Evolutionary conservation across 805 yeast species (phyloP).

Genomic region (Zygosaccharomyces pseudorouxii): DNA sequence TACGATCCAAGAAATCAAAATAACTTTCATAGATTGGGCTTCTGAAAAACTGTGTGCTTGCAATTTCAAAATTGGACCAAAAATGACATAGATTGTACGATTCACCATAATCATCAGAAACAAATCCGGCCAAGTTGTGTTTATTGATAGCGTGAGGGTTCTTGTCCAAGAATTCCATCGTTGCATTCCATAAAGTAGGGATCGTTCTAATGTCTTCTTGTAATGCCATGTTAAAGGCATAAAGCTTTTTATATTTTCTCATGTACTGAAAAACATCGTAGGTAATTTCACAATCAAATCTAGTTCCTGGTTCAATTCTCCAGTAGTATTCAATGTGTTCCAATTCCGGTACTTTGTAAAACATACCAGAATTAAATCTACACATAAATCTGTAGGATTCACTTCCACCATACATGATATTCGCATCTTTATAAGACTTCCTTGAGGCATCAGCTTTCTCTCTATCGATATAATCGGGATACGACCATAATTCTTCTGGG

Average conservation of each 20-base stretch:
- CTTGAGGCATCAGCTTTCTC: slow-evolving; percentile 53
- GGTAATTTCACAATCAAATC: slow-evolving; percentile 83
- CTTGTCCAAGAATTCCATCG: slow-evolving; percentile 55
- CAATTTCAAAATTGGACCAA: slow-evolving; percentile 93
- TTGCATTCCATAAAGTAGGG: slow-evolving; percentile 72
- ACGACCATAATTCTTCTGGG: slow-evolving; percentile 61
- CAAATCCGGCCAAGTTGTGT: slow-evolving; percentile 62
- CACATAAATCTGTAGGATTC: slow-evolving; percentile 92
- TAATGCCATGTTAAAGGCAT: slow-evolving; percentile 80
- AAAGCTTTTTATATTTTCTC: slow-evolving; percentile 62
- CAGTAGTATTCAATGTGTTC: slow-evolving; percentile 81
- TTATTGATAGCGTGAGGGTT: slow-evolving; percentile 35
- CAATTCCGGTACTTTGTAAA: slow-evolving; percentile 73
- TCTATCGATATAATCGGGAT: slow-evolving; percentile 38
- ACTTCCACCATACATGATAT: slow-evolving; percentile 75
- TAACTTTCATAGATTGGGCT: slow-evolving; percentile 60
- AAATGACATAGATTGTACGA: slow-evolving; percentile 80
- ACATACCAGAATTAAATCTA: slow-evolving; percentile 77
- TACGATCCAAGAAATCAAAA: slow-evolving; percentile 60
- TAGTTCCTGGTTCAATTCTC: slow-evolving; percentile 92
- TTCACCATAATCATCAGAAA: slow-evolving; percentile 52
- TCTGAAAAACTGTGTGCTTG: slow-evolving; percentile 68
- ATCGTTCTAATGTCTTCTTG: slow-evolving; percentile 76
- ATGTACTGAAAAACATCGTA: slow-evolving; percentile 87
- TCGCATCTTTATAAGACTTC: slow-evolving; percentile 71